Percentiles rank a stretch among this genome's conserved stretches.
Evolutionary conservation across 2,329 filamentous ascomycete species (phyloP).

Genomic region (Trichoderma afroharzianum): DNA sequence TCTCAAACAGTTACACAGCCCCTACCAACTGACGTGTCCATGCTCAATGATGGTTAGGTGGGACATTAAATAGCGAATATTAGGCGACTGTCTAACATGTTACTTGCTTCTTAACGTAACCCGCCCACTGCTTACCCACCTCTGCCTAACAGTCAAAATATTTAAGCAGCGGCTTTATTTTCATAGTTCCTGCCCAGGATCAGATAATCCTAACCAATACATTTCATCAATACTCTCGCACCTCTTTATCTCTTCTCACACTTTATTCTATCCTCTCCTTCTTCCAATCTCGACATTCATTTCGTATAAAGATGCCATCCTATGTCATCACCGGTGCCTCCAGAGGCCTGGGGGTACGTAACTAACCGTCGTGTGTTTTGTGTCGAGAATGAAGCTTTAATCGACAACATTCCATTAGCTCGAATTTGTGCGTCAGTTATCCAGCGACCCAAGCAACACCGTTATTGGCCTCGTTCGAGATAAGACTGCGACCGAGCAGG

Average conservation of each 20-base stretch:
- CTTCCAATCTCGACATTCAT: background rate
- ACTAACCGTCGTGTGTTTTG: background rate
- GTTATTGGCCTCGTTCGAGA: background rate
- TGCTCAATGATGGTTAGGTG: background rate
- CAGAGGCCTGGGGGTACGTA: background rate
- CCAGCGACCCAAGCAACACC: background rate
- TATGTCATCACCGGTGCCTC: constrained; percentile 1
- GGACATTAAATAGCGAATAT: background rate
- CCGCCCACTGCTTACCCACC: background rate
- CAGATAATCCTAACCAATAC: background rate
- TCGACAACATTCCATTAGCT: background rate
- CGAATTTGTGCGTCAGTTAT: background rate
- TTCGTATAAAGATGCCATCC: background rate
- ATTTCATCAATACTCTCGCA: background rate
- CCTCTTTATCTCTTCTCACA: background rate
- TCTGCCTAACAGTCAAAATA: background rate
- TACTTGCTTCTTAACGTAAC: background rate
- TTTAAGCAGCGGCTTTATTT: background rate
- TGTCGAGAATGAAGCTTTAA: rapidly evolving
- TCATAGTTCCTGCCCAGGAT: background rate
- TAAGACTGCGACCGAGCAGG: background rate
- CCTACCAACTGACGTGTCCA: background rate
- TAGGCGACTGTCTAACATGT: background rate
- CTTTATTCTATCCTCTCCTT: background rate
- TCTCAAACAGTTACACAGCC: background rate